Evolutionary conservation across 73 alveolate genomes (phyloP).

Genomic region (Paramecium sonneborni): DNA sequence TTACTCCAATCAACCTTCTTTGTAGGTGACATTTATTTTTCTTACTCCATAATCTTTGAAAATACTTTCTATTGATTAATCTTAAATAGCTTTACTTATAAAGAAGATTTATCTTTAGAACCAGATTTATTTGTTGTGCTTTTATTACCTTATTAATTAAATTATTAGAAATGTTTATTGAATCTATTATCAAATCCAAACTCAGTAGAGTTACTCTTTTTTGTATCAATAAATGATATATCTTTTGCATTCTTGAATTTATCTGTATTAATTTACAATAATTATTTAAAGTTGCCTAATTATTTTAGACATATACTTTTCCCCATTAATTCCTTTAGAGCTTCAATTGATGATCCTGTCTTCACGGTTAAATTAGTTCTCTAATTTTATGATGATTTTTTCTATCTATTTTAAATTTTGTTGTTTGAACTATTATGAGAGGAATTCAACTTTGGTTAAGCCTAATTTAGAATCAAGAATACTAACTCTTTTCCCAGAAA

Average conservation of each 20-base stretch:
- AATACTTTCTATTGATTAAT: background rate
- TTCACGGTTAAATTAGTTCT: constrained; percentile 55
- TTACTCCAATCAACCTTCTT: constrained; percentile 28
- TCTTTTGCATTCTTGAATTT: background rate
- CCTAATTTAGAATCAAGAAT: background rate
- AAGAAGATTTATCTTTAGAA: background rate
- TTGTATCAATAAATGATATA: background rate
- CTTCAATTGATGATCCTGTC: constrained; percentile 45
- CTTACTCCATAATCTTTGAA: background rate
- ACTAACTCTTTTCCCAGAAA: constrained; percentile 37
- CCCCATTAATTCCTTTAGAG: background rate
- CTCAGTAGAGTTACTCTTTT: background rate
- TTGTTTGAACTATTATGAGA: background rate
- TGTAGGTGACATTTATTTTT: background rate
- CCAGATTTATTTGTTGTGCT: background rate
- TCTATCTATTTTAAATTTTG: background rate
- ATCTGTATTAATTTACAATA: background rate
- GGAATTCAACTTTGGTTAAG: background rate
- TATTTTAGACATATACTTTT: background rate
- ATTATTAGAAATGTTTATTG: background rate
- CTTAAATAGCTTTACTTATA: background rate
- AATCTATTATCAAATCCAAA: background rate
- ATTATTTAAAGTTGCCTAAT: background rate
- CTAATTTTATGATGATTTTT: background rate
- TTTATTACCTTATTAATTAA: background rate